Percentiles rank a stretch among this genome's conserved stretches.
Conservation (phyloP, 495 filamentous ascomycete species). For the Hypoxylon fuscum region DNA sequence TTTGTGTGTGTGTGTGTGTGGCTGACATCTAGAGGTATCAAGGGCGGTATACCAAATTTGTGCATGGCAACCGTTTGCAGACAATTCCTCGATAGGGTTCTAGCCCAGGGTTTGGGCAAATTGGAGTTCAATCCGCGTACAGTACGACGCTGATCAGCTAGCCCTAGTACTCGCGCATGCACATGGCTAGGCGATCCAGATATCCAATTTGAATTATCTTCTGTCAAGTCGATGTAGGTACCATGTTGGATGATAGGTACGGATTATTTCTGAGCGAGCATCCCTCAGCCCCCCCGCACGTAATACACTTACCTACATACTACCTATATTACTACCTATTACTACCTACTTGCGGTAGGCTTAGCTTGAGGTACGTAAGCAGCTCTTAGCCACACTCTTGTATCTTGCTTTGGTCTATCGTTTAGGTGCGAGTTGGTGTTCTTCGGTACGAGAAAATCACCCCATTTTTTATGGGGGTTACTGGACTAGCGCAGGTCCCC, state of each 20-base stretch:
- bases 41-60: not conserved
- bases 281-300: slow-evolving; percentile 38
- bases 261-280: slow-evolving; percentile 23
- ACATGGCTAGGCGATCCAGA: slow-evolving; percentile 16
- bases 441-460: slow-evolving; percentile 33
- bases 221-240: slow-evolving; percentile 5
- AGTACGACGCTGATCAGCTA: slow-evolving; percentile 13
- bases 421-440: slow-evolving; percentile 3
- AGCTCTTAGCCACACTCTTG: not conserved
- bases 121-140: not conserved
- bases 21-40: slow-evolving; percentile 3
- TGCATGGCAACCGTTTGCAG: slow-evolving; percentile 4
- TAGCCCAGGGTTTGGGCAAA: slow-evolving; percentile 15
- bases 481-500: slow-evolving; percentile 38
- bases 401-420: not conserved
- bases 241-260: slow-evolving; percentile 30
- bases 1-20: no score
- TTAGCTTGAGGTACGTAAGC: slow-evolving; percentile 25
- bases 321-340: no score
- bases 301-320: slow-evolving; percentile 14
- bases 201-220: slow-evolving; percentile 6
- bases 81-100: slow-evolving; percentile 10
- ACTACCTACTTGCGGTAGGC: slow-evolving; percentile 16
- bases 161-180: slow-evolving; percentile 20
- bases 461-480: slow-evolving; percentile 38